Evolutionary conservation across 2,329 filamentous ascomycete genomes (phyloP).

Genomic region (Aspergillus novoparasiticus): DNA sequence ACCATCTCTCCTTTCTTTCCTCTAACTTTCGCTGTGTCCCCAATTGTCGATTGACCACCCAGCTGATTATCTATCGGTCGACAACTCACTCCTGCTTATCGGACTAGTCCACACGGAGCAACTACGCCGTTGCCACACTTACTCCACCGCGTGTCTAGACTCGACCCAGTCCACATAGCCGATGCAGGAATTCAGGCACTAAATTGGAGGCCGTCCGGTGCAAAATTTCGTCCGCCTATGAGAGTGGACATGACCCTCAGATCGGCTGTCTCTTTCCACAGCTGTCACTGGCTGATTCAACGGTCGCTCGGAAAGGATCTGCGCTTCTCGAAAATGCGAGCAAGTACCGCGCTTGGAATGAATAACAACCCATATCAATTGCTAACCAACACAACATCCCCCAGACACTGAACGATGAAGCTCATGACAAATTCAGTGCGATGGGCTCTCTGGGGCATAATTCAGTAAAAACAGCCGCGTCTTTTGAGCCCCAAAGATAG

Average conservation of each 20-base stretch:
- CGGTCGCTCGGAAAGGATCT: background rate
- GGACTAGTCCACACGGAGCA: background rate
- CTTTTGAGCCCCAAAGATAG: conserved; percentile 4
- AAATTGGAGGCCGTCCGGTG: background rate
- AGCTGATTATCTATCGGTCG: background rate
- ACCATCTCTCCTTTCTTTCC: background rate
- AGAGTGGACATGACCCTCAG: background rate
- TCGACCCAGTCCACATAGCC: background rate
- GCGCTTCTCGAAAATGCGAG: background rate
- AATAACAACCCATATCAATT: background rate
- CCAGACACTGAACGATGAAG: background rate
- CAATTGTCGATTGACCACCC: background rate
- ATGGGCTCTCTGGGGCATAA: background rate
- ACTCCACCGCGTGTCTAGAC: conserved; percentile 1
- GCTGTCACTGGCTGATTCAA: background rate
- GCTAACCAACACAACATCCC: background rate
- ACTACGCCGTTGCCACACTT: conserved; percentile 3
- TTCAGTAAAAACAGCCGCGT: background rate
- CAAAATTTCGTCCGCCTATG: background rate
- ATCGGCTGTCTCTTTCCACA: background rate
- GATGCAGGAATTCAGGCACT: background rate
- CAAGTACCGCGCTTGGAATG: background rate
- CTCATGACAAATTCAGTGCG: background rate
- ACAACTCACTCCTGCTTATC: background rate
- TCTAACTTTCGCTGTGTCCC: background rate